Evolutionary conservation across 139 green algal genomes (phyloP).

Genomic region (Haematococcus lacustris): DNA sequence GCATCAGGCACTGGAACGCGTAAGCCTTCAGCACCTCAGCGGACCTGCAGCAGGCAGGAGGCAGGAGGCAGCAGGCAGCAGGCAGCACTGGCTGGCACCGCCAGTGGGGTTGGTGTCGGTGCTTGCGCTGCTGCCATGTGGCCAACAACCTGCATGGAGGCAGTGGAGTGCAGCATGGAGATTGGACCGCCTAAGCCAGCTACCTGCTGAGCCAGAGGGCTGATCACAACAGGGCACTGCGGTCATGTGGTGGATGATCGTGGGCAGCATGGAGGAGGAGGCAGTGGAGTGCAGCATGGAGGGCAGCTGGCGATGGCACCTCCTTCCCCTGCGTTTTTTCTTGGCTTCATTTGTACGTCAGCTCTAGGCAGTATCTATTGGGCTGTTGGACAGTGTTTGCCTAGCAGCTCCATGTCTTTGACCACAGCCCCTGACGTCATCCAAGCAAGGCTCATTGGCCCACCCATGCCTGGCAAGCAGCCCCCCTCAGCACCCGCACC

Average conservation of each 20-base stretch:
- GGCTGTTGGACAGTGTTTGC: no score
- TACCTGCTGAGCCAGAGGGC: background rate
- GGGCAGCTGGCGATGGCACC: background rate
- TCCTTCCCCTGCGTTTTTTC: no score
- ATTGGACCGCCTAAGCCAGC: background rate
- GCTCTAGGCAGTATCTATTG: no score
- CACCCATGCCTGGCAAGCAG: no score
- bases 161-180: background rate
- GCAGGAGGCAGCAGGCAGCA: background rate
- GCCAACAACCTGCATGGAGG: background rate
- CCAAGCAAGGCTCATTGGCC: no score
- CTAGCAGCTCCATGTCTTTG: no score
- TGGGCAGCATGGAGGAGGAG: background rate
- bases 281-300: no score
- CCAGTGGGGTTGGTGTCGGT: background rate
- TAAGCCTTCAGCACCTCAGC: slow-evolving; percentile 13
- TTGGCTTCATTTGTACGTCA: no score
- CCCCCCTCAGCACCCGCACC: no score
- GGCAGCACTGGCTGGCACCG: no score
- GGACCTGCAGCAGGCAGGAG: background rate
- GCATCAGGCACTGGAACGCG: slow-evolving; percentile 22
- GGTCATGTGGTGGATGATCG: background rate
- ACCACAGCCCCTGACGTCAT: no score
- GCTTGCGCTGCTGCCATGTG: background rate
- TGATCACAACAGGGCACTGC: background rate